Evolutionary conservation across 768 basidiomycete genomes (phyloP).

Genomic region (Guyanaporus albipodus): DNA sequence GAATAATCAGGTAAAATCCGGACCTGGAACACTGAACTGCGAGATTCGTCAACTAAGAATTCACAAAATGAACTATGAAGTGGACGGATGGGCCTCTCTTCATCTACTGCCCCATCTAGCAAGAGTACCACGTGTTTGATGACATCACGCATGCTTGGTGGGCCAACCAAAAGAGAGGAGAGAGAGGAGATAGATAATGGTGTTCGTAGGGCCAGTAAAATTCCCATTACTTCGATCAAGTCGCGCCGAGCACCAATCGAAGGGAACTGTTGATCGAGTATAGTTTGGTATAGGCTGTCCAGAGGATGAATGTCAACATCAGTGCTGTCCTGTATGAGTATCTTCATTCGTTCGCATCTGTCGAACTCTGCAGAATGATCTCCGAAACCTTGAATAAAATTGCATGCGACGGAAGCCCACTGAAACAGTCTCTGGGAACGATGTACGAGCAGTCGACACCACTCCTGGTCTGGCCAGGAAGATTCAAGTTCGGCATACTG

Average conservation of each 20-base stretch:
- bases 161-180: conserved; percentile 8
- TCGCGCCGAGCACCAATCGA: conserved; percentile 2
- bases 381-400: conserved; percentile 20
- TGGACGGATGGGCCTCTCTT: conserved; percentile 22
- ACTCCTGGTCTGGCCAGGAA: conserved; percentile 18
- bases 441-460: conserved; percentile 19
- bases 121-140: conserved; percentile 20
- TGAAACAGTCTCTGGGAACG: conserved; percentile 32
- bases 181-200: conserved; percentile 17
- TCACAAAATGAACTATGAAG: conserved; percentile 37
- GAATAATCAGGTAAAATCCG: conserved; percentile 10
- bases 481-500: conserved; percentile 11
- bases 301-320: conserved; percentile 8
- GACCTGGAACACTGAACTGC: conserved; percentile 23
- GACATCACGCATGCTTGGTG: conserved; percentile 11
- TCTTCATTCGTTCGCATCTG: conserved; percentile 9
- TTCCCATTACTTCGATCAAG: conserved; percentile 22
- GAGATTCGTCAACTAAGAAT: conserved; percentile 25
- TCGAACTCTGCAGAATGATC: conserved; percentile 11
- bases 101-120: conserved; percentile 18
- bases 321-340: conserved; percentile 7
- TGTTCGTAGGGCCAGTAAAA: conserved; percentile 16
- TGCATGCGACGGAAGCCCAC: conserved; percentile 32
- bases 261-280: conserved; percentile 14
- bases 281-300: conserved; percentile 20